Evolutionary conservation across 768 basidiomycete species (phyloP).

Genomic region (Termitomyces sp.): DNA sequence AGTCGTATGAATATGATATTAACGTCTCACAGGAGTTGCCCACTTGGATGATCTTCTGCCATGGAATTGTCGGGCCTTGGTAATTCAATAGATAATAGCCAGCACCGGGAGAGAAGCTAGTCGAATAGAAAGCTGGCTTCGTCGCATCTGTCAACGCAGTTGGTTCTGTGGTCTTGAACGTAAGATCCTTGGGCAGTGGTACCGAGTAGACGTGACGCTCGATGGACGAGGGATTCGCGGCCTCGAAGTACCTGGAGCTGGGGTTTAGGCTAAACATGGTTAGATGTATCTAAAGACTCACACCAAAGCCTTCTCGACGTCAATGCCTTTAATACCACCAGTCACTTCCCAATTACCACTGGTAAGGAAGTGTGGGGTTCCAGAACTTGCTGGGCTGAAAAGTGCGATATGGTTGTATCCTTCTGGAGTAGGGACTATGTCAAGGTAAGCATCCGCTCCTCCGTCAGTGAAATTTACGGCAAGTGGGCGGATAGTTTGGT

Average conservation of each 20-base stretch:
- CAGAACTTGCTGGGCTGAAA: constrained; percentile 72
- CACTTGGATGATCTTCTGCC: constrained; percentile 74
- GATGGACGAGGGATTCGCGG: constrained; percentile 77
- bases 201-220: constrained; percentile 84
- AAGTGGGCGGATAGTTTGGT: constrained; percentile 60
- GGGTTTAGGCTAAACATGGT: constrained; percentile 9
- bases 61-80: constrained; percentile 78
- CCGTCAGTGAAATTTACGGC: constrained; percentile 38
- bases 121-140: constrained; percentile 56
- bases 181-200: constrained; percentile 52
- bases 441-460: constrained; percentile 73
- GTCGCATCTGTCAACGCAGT: constrained; percentile 50
- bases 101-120: constrained; percentile 79
- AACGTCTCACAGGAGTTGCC: constrained; percentile 33
- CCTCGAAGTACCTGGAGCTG: constrained; percentile 76
- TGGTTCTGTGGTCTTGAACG: constrained; percentile 33
- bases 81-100: constrained; percentile 84
- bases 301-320: constrained; percentile 65
- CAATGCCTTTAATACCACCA: constrained; percentile 67
- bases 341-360: constrained; percentile 90
- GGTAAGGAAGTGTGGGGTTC: constrained; percentile 79
- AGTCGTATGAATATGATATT: neutral
- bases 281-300: constrained; percentile 36
- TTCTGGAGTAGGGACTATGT: constrained; percentile 76
- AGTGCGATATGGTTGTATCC: constrained; percentile 94